Base-by-base conservation (phyloP, 257 asterid species). In the Echites panduratus region DNA sequence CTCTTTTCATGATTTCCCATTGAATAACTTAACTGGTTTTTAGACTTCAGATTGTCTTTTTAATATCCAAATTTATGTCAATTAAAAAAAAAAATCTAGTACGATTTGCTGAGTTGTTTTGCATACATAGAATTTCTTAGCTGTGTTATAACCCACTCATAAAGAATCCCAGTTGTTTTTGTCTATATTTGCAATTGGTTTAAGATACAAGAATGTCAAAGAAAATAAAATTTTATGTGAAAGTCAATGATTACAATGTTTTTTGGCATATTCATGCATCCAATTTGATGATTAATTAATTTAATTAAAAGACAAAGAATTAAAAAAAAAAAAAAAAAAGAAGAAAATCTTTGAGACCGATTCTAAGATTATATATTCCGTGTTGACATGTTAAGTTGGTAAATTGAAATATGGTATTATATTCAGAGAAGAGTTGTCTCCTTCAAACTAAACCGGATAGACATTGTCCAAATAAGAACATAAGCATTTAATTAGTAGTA, bases 281-380 rank as follows among this genome's bases (percentile, higher is more conserved):
- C 41, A 48, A 41, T 56, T 56, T 10, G 35, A 24, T n/a, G n/a
- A n/a, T n/a, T n/a, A n/a, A n/a, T 56, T 41, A 54, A 54, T 26
- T 17, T 16, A 35, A 53, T 13, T 0, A 54, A 40, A 13, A 19
- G 20, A 64, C 27, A 38, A 7, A 38, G 45, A 6, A 0, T 9
- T 11, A 58, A 9, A 26, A 17, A 48, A 64, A 17, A 0, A 14
- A 26, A 58, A 9, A 26, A 17, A 48, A 64, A 17, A 32, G 38
- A 32, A 32, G 38, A 29, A 64, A 38, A 38, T 1, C 7, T 64
- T 19, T 40, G 29, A 29, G 44, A 68, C 52, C 63, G 10, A n/a
- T 70, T 75, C 73, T 24, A 19, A 64, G 44, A 41, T 19, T 70
- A 9, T n/a, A n/a, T n/a, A n/a, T 49, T 72, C 50, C 70, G 74